These are phyloP conservation scores for Hypoxylon sp. DNA, from an alignment of 2,329 filamentous ascomycete species.

Conservation along the genomic window DNA sequence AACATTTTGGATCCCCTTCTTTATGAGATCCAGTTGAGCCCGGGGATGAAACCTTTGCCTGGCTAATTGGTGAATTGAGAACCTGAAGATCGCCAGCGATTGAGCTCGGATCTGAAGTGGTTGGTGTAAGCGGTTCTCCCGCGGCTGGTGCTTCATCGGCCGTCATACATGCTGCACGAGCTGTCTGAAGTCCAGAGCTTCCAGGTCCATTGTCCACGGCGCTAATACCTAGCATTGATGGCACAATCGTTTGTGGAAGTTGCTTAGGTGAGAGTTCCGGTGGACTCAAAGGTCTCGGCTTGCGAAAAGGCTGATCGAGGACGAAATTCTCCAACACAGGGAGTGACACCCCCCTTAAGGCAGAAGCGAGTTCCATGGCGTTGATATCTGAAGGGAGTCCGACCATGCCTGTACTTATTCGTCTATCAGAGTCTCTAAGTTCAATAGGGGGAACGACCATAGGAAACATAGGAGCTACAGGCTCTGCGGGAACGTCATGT, in stretches of 20 bases:
- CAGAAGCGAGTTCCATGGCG: conserved; percentile 50
- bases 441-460: conserved; percentile 25
- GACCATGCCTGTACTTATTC: conserved; percentile 55
- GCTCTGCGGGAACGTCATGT: conserved; percentile 17
- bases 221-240: conserved; percentile 25
- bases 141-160: conserved; percentile 21
- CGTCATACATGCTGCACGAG: conserved; percentile 24
- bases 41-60: conserved; percentile 18
- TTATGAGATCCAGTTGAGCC: conserved; percentile 4
- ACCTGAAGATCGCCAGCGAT: conserved; percentile 22
- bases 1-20: conserved; percentile 22
- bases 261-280: conserved; percentile 58
- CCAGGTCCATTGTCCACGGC: conserved; percentile 1
- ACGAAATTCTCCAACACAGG: conserved; percentile 55
- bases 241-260: conserved; percentile 47
- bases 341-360: conserved; percentile 54
- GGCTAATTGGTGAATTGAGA: conserved; percentile 25
- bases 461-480: conserved; percentile 22
- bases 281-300: conserved; percentile 49
- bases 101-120: conserved; percentile 6
- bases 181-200: background rate
- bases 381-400: conserved; percentile 50
- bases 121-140: conserved; percentile 21
- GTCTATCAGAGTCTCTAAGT: conserved; percentile 48
- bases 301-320: conserved; percentile 50